Percentiles rank a stretch among this genome's conserved stretches.
These are phyloP conservation scores for Zymoseptoria tritici DNA, from an alignment of 2,329 filamentous ascomycete species.

Conservation along the genomic window DNA sequence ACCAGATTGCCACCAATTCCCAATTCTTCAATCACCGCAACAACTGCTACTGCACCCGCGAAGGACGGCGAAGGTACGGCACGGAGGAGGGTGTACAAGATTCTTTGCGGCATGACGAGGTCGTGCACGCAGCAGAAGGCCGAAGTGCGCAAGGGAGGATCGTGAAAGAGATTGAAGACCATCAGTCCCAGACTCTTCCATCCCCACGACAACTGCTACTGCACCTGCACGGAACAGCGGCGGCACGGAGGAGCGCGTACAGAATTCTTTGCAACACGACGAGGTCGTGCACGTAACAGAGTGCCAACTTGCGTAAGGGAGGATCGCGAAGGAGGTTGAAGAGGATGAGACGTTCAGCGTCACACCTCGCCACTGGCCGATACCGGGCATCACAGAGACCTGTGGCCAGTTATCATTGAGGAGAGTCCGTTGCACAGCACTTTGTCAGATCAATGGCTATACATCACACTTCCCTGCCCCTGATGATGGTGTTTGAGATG, in stretches of 20 bases:
- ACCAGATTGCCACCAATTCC: background rate
- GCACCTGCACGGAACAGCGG: background rate
- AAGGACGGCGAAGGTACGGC: background rate
- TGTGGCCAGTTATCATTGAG: background rate
- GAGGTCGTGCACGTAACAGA: background rate
- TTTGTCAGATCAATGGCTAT: too few relatives aligned
- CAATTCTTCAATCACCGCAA: background rate
- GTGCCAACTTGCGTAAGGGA: background rate
- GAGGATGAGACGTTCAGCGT: slow-evolving; percentile 8
- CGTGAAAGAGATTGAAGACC: background rate
- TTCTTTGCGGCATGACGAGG: background rate
- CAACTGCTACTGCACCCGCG: background rate
- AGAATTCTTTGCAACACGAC: background rate
- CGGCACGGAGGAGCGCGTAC: background rate
- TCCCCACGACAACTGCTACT: background rate
- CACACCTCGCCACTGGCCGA: slow-evolving; percentile 7
- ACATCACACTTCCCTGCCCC: too few relatives aligned
- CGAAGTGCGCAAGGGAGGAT: background rate
- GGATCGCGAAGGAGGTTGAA: background rate
- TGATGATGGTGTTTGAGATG: too few relatives aligned
- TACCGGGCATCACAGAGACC: background rate
- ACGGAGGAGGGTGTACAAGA: background rate
- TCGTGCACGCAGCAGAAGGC: background rate
- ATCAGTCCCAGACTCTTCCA: background rate
- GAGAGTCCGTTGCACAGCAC: background rate